Evolutionary conservation across 805 yeast species (phyloP).

Genomic region (Nakazawaea peltata): DNA sequence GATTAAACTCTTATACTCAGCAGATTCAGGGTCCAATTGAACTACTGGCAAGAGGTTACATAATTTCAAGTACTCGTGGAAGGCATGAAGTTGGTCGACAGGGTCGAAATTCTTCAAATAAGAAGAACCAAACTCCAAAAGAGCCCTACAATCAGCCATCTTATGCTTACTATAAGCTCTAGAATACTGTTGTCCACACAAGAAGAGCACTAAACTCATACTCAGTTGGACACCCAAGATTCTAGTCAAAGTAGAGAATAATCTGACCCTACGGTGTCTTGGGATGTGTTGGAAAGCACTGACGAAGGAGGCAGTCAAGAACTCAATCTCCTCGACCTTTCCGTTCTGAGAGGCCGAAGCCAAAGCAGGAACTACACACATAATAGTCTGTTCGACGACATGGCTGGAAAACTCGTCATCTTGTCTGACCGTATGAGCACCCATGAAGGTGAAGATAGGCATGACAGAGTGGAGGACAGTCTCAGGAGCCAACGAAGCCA

Average conservation of each 20-base stretch:
- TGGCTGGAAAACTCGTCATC: slow-evolving; percentile 93
- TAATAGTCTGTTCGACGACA: slow-evolving; percentile 86
- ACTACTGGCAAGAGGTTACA: slow-evolving; percentile 41
- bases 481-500: slow-evolving; percentile 87
- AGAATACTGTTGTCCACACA: slow-evolving; percentile 76
- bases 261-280: slow-evolving; percentile 84
- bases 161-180: slow-evolving; percentile 46
- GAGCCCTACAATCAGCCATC: slow-evolving; percentile 54
- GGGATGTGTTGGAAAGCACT: slow-evolving; percentile 95
- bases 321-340: slow-evolving; percentile 63
- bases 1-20: slow-evolving; percentile 28
- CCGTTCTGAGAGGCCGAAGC: slow-evolving; percentile 36
- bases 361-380: slow-evolving; percentile 86
- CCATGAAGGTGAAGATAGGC: slow-evolving; percentile 99
- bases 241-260: slow-evolving; percentile 69
- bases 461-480: slow-evolving; percentile 89
- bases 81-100: slow-evolving; percentile 54
- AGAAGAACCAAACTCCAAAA: slow-evolving; percentile 64
- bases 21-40: slow-evolving; percentile 28
- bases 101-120: slow-evolving; percentile 65
- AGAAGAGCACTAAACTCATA: slow-evolving; percentile 63
- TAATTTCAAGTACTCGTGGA: slow-evolving; percentile 40
- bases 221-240: slow-evolving; percentile 66
- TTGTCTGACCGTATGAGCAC: slow-evolving; percentile 93
- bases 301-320: slow-evolving; percentile 80